Evolutionary conservation across 2,329 filamentous ascomycete species (phyloP).

Genomic region (Chaetomium sp.): DNA sequence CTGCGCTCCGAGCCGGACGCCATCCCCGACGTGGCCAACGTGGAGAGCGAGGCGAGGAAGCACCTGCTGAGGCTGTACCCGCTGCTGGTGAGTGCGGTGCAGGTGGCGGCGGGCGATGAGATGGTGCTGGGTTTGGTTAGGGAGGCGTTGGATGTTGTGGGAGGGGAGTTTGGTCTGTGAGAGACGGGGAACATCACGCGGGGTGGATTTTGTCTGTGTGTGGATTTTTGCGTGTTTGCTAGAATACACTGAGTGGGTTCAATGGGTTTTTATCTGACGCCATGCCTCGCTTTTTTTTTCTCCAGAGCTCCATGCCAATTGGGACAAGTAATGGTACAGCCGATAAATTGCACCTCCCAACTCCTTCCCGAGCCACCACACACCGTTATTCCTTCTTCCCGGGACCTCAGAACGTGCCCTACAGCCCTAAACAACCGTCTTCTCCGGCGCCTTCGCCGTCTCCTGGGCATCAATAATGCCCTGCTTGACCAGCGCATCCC

Average conservation of each 20-base stretch:
- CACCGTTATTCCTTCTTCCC: neutral
- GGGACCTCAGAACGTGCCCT: no score
- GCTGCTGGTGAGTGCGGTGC: constrained; percentile 66
- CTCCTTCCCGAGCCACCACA: neutral
- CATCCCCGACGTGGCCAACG: constrained; percentile 59
- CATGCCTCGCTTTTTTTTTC: constrained; percentile 19
- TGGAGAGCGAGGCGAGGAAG: constrained; percentile 63
- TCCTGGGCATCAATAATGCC: constrained; percentile 25
- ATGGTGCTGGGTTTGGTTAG: constrained; percentile 60
- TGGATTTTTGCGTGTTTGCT: neutral
- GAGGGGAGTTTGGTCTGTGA: constrained; percentile 53
- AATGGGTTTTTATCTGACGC: constrained; percentile 21
- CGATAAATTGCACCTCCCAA: constrained; percentile 6
- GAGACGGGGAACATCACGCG: neutral
- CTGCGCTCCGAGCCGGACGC: constrained; percentile 71
- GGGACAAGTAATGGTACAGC: constrained; percentile 18
- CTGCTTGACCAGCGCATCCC: constrained; percentile 48
- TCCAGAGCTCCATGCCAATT: constrained; percentile 10
- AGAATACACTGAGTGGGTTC: constrained; percentile 26
- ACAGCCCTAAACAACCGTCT: neutral
- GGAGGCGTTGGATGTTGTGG: constrained; percentile 64
- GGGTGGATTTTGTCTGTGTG: neutral
- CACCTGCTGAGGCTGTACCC: constrained; percentile 83
- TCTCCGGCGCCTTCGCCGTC: neutral
- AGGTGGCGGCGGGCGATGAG: constrained; percentile 62